These are phyloP conservation scores for Fusarium cicatricum DNA, from an alignment of 2,329 filamentous ascomycete species.

Conservation along the genomic window DNA sequence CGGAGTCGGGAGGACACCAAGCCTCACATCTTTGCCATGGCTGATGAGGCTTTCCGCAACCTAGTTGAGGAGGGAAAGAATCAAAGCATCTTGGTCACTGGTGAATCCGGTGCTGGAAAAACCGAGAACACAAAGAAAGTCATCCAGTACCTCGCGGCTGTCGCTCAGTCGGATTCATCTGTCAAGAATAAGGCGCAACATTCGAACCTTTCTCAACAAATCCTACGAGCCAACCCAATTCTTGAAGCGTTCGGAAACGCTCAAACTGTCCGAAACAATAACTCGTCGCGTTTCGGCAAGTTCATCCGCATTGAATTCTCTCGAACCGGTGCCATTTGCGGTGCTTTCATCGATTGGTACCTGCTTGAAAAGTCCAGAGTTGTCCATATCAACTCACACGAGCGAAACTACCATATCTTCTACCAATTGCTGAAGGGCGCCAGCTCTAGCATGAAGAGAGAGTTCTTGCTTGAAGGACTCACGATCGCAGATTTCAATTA, in stretches of 20 bases:
- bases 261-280: constrained; percentile 97
- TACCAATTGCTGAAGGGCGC: constrained; percentile 94
- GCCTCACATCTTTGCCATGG: constrained; percentile 97
- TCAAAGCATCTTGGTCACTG: constrained; percentile 96
- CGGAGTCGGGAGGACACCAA: constrained; percentile 91
- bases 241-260: constrained; percentile 98
- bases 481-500: constrained; percentile 91
- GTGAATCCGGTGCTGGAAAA: constrained; percentile 97
- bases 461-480: constrained; percentile 77
- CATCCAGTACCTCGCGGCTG: constrained; percentile 96
- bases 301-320: constrained; percentile 98
- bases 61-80: constrained; percentile 94
- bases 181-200: constrained; percentile 68
- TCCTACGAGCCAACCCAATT: constrained; percentile 94
- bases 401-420: constrained; percentile 97
- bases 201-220: constrained; percentile 93
- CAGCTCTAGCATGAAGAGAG: constrained; percentile 73
- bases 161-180: constrained; percentile 83
- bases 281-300: constrained; percentile 97
- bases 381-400: constrained; percentile 83
- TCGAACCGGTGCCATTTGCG: constrained; percentile 85
- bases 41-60: constrained; percentile 95
- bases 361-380: constrained; percentile 97
- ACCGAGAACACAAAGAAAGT: constrained; percentile 99
- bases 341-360: constrained; percentile 99